Percentiles rank a stretch among this genome's conserved stretches.
These are phyloP conservation scores for Verticillium klebahnii DNA, from an alignment of 2,329 filamentous ascomycete genomes.

Conservation along the genomic window DNA sequence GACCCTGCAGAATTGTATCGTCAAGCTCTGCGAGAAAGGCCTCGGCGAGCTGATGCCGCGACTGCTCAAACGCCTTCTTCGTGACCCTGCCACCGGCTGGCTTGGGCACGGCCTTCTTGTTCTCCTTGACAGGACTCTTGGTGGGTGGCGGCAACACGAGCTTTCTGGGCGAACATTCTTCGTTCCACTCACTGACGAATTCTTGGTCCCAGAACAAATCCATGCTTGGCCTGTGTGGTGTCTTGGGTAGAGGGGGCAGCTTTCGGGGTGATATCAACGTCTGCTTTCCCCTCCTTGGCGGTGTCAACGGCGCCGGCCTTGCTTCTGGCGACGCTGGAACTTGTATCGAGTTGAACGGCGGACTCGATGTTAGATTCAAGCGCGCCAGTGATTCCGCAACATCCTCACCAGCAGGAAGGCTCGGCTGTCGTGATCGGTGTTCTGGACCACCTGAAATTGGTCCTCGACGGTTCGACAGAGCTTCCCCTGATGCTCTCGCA, in stretches of 20 bases:
- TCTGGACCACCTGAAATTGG: neutral
- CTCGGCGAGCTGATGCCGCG: slow-evolving; percentile 59
- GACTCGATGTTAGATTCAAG: neutral
- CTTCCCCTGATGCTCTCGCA: neutral
- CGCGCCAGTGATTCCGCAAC: neutral
- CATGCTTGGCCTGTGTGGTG: slow-evolving; percentile 47
- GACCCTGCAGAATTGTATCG: slow-evolving; percentile 52
- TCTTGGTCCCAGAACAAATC: slow-evolving; percentile 59
- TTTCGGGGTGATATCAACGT: slow-evolving; percentile 25
- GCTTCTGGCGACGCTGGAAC: neutral
- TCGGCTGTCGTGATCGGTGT: neutral
- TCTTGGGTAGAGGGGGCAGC: slow-evolving; percentile 39
- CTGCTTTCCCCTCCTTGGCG: slow-evolving; percentile 11
- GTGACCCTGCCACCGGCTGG: slow-evolving; percentile 17
- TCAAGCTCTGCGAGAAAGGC: slow-evolving; percentile 69
- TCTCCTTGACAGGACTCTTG: slow-evolving; percentile 21
- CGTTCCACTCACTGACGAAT: slow-evolving; percentile 59
- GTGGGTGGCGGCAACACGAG: slow-evolving; percentile 18
- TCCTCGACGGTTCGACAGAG: neutral
- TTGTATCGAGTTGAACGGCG: neutral
- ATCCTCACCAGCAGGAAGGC: neutral
- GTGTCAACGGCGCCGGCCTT: slow-evolving; percentile 4
- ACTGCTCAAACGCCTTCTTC: slow-evolving; percentile 48
- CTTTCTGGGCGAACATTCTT: slow-evolving; percentile 52
- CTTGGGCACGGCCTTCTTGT: slow-evolving; percentile 1